Evolutionary conservation across 169 alveolate species (phyloP).

Genomic region (Eimeria acervulina): DNA sequence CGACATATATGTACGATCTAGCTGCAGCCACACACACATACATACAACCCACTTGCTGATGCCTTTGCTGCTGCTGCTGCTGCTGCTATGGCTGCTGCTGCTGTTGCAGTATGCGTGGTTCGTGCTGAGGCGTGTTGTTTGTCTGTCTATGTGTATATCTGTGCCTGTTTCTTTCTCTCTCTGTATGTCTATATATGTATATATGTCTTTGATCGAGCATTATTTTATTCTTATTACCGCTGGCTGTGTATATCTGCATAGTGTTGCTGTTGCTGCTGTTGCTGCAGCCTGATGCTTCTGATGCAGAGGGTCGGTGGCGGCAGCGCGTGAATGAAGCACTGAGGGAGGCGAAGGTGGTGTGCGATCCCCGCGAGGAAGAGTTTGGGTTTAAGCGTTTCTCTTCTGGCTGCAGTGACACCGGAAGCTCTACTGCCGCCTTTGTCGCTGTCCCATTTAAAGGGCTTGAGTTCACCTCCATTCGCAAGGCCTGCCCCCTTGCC

Average conservation of each 20-base stretch:
- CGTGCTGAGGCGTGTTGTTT: not conserved
- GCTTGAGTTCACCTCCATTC: conserved; percentile 58
- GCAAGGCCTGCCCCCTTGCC: conserved; percentile 51
- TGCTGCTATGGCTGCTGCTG: not conserved
- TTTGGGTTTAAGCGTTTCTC: conserved; percentile 45
- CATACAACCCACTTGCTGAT: not conserved
- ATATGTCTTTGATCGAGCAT: not conserved
- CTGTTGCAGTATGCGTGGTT: no score
- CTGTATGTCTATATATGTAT: not conserved
- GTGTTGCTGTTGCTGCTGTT: not conserved
- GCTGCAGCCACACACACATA: no score
- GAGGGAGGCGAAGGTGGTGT: not conserved
- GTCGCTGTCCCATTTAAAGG: conserved; percentile 50
- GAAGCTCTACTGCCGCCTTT: not conserved
- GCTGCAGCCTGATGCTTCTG: conserved; percentile 26
- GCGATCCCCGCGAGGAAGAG: not conserved
- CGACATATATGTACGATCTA: conserved; percentile 30
- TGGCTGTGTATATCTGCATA: no score
- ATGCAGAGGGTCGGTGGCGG: conserved; percentile 3
- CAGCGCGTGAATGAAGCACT: not conserved
- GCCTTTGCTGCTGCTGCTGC: conserved; percentile 8
- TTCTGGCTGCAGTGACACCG: not conserved
- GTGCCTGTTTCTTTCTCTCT: not conserved
- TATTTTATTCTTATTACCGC: no score
- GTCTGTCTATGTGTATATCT: not conserved